phyloP scores from a whole-genome alignment of 495 filamentous ascomycete species.

The Trichoderma erinaceum region DNA sequence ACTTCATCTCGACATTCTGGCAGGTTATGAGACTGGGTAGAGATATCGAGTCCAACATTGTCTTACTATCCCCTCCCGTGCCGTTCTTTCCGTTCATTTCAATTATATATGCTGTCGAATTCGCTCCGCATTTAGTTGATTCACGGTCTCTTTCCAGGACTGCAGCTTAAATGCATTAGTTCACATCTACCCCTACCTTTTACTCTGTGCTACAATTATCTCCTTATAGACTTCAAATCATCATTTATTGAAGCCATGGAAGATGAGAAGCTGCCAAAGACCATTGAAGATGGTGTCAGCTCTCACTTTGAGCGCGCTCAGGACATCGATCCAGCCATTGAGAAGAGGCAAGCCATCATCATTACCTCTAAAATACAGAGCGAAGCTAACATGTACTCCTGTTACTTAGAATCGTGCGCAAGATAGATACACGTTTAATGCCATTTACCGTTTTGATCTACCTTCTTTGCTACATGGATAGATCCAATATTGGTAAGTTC shows the following conservation, averaged over 20 bases:
- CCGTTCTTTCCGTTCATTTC: not conserved
- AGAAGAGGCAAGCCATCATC: not conserved
- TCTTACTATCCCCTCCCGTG: not conserved
- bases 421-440: not conserved
- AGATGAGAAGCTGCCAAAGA: not conserved
- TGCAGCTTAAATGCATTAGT: not conserved
- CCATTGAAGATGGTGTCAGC: not conserved
- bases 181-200: not conserved
- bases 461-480: not conserved
- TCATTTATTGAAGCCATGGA: not conserved
- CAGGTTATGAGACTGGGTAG: not conserved
- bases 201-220: not conserved
- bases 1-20: not conserved
- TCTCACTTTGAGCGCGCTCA: not conserved
- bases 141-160: not conserved
- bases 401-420: not conserved
- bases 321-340: not conserved
- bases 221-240: not conserved
- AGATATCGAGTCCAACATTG: not conserved
- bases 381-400: not conserved
- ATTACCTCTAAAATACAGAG: not conserved
- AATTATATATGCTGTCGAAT: not conserved
- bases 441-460: not conserved
- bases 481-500: not conserved
- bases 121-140: not conserved